A percentile compares a stretch with the other conserved stretches of the same genome.
These are phyloP conservation scores for Kokia cookei DNA, from an alignment of 441 rosid species.

Conservation along the genomic window DNA sequence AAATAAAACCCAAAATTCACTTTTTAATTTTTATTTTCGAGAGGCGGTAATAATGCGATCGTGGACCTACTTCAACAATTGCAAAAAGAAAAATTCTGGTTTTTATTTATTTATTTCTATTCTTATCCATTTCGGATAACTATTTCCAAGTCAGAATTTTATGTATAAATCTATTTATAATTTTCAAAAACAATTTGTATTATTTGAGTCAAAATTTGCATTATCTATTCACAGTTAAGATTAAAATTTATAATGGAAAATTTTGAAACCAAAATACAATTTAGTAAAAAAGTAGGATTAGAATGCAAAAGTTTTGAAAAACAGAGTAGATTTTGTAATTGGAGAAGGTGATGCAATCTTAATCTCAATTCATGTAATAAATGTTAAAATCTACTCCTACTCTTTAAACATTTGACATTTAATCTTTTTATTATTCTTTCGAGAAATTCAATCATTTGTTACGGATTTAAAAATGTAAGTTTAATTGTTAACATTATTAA, in stretches of 20 bases:
- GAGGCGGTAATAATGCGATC: not conserved
- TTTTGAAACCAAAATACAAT: not conserved
- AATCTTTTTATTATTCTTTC: too few relatives aligned
- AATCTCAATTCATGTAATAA: not conserved
- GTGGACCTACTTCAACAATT: slow-evolving; percentile 3
- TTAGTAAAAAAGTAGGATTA: not conserved
- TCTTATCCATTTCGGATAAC: slow-evolving; percentile 8
- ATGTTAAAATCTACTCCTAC: too few relatives aligned
- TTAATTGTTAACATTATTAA: too few relatives aligned
- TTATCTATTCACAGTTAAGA: not conserved
- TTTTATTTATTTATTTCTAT: not conserved
- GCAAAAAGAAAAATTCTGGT: not conserved
- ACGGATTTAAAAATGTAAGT: too few relatives aligned
- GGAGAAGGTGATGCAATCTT: not conserved
- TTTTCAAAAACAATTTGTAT: not conserved
- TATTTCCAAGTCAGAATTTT: not conserved
- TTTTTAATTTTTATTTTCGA: too few relatives aligned
- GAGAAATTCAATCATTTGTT: too few relatives aligned
- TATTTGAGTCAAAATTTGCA: not conserved
- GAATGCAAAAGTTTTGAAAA: not conserved
- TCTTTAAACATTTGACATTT: too few relatives aligned
- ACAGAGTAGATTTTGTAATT: not conserved
- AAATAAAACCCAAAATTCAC: too few relatives aligned
- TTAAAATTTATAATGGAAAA: not conserved
- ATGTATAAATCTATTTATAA: not conserved